Evolutionary conservation across 2,329 filamentous ascomycete genomes (phyloP), one percentile per base, ranked within the genome.

Genomic region (Harringtonia lauricola): DNA sequence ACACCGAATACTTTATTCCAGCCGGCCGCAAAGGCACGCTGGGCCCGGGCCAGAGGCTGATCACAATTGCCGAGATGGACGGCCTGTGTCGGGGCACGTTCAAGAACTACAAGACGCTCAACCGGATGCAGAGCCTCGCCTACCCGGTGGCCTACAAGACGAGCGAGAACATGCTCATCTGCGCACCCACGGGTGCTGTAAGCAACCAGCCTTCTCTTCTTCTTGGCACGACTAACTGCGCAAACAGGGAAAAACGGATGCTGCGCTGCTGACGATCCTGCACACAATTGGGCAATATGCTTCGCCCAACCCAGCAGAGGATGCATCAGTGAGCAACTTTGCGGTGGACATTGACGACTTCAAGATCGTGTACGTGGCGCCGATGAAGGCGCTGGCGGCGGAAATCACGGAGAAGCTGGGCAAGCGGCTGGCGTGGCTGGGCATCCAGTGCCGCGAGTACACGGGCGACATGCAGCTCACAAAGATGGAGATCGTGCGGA

Each of bases 391-490:
- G 1, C 70, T 98, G 17, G 94, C 94, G 5, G 92, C 94, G 8
- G 92, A 98, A 64, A 84, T 98, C 34, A 96, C 92, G 0, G 86
- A 89, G 30, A 98, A 98, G 65, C 71, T 98, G 3, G 85, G 88
- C 38, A 94, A 87, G 60, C 81, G 90, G 22, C 75, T 98, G 4
- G 83, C 86, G 2, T 98, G 94, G 94, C 75, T 98, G 7, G 90
- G 89, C 8, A 79, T 98, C 54, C 81, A 86, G 59, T 90, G 87
- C 51, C 83, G 92, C 49, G 92, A 98, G 63, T 81, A 94, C 60
- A 98, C 92, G 39, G 92, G 92, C 56, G 92, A 98, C 60, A 98
- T 98, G 92, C 92, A 98, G 58, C 74, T 99, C 45, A 95, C 90
- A 39, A 98, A 98, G 62, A 76, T 86, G 2, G 94, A 98, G 62